Evolutionary conservation across 2,329 filamentous ascomycete genomes (phyloP), one percentile per base, ranked within the genome.

Genomic region (Microascus cirrosus): DNA sequence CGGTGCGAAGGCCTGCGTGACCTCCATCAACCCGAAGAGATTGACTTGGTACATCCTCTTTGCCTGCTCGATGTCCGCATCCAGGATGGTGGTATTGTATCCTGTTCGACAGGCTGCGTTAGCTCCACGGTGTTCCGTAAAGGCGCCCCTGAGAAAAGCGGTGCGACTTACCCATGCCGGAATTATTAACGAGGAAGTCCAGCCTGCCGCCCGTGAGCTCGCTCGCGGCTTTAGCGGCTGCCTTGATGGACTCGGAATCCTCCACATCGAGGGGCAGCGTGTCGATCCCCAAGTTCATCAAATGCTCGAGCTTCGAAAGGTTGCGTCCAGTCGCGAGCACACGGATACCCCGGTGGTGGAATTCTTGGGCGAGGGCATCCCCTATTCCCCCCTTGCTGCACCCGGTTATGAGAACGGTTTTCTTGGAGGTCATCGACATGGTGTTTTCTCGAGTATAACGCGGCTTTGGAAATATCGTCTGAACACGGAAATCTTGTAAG

Each of bases 141-240:
- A 20, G 3, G 45, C 20, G 6, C 3, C 3, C 18, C 36, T 15
- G n/a, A 20, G 45, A 20, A 10, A 20, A 20, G 7, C 20, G 45
- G n/a, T 11, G 25, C 35, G 45, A 54, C 60, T 32, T 59, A 67
- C 66, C 67, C 48, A 64, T 61, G 15, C 69, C 74, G 1, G 75
- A 72, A 62, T 76, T 75, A 62, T 77, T 76, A 60, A 77, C 65
- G 18, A 77, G 67, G 42, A 76, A 68, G 60, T 77, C 71, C 13
- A 77, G 63, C 22, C 64, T 68, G 20, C 70, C 70, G 42, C 67
- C 71, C 0, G 72, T 72, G 11, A 67, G 63, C 10, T 60, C 58
- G 2, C 64, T 59, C 45, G 78, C 67, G 18, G 63, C 59, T 3
- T 64, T 64, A 20, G 71, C 69, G 22, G 70, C 62, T 48, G 54